A percentile compares a stretch with the other conserved stretches of the same genome.
phyloP scores from a whole-genome alignment of 2,329 filamentous ascomycete genomes.

The Hypoxylon sp. region DNA sequence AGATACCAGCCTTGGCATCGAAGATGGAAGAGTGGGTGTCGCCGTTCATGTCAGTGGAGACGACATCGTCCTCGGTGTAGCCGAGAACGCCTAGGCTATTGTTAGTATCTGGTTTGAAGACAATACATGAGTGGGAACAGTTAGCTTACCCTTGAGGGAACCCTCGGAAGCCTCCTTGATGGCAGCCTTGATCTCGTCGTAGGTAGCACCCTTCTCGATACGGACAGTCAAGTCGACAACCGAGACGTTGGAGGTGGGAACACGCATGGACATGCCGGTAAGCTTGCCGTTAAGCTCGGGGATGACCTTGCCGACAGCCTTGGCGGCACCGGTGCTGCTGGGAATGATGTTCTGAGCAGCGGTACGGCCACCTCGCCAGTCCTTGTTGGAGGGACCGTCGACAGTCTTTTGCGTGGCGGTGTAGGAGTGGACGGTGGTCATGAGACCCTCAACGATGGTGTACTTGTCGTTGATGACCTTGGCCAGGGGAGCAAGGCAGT shows the following conservation, averaged over 20 bases:
- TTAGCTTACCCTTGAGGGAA: conserved; percentile 78
- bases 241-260: conserved; percentile 97
- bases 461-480: conserved; percentile 99
- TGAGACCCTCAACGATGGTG: conserved; percentile 96
- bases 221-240: conserved; percentile 97
- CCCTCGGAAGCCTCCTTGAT: conserved; percentile 88
- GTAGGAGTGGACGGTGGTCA: conserved; percentile 99
- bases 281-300: conserved; percentile 98
- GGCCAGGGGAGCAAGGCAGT: conserved; percentile 98
- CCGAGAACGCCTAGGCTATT: conserved; percentile 73
- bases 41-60: conserved; percentile 93
- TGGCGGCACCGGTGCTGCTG: conserved; percentile 97
- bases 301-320: conserved; percentile 99
- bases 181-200: conserved; percentile 91
- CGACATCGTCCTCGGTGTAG: conserved; percentile 97
- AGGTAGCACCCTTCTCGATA: conserved; percentile 86
- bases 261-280: conserved; percentile 99
- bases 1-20: conserved; percentile 98
- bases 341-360: conserved; percentile 99
- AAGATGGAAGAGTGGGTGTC: conserved; percentile 96
- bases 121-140: conserved; percentile 1
- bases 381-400: conserved; percentile 96
- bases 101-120: conserved; percentile 20
- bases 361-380: conserved; percentile 98
- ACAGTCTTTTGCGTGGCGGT: conserved; percentile 99